phyloP scores from a whole-genome alignment of 768 basidiomycete species.

The Trametes maxima region DNA sequence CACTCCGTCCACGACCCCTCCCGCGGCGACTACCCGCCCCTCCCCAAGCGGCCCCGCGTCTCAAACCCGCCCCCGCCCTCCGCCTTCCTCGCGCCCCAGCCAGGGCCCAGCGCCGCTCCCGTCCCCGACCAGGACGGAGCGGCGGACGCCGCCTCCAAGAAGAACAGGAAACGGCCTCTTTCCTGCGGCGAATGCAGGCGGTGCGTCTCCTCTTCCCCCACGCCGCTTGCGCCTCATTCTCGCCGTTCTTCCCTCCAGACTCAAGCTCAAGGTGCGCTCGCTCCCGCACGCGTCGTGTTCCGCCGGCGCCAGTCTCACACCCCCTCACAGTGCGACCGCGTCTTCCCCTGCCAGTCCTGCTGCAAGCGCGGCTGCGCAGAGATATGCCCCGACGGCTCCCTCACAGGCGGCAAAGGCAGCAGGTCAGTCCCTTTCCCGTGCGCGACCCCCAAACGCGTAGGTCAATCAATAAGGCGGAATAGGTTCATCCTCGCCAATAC shows the following conservation, averaged over 20 bases:
- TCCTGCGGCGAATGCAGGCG: slow-evolving; percentile 74
- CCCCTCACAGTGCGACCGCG: slow-evolving; percentile 59
- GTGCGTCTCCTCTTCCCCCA: slow-evolving; percentile 33
- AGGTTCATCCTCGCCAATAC: slow-evolving; percentile 79
- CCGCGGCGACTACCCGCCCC: slow-evolving; percentile 24
- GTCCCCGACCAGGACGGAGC: slow-evolving; percentile 27
- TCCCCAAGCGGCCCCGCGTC: slow-evolving; percentile 28
- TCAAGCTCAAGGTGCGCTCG: slow-evolving; percentile 62
- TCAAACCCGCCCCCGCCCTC: slow-evolving; percentile 23
- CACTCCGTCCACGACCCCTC: slow-evolving; percentile 26
- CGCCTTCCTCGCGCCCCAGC: slow-evolving; percentile 22
- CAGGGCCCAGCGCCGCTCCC: slow-evolving; percentile 19
- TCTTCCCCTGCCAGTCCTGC: slow-evolving; percentile 58
- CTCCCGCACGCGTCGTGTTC: slow-evolving; percentile 34
- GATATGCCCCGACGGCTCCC: slow-evolving; percentile 45
- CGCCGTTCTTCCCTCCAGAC: slow-evolving; percentile 38
- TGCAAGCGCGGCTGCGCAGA: slow-evolving; percentile 40
- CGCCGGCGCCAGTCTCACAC: slow-evolving; percentile 57
- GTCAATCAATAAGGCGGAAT: slow-evolving; percentile 7
- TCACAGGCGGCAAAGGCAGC: slow-evolving; percentile 77
- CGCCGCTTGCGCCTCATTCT: slow-evolving; percentile 4
- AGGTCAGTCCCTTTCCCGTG: slow-evolving; percentile 41
- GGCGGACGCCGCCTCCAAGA: slow-evolving; percentile 32
- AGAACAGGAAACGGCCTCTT: slow-evolving; percentile 45
- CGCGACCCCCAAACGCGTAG: slow-evolving; percentile 54